phyloP scores from a whole-genome alignment of 163 green algal genomes.

The Volvox carteri region DNA sequence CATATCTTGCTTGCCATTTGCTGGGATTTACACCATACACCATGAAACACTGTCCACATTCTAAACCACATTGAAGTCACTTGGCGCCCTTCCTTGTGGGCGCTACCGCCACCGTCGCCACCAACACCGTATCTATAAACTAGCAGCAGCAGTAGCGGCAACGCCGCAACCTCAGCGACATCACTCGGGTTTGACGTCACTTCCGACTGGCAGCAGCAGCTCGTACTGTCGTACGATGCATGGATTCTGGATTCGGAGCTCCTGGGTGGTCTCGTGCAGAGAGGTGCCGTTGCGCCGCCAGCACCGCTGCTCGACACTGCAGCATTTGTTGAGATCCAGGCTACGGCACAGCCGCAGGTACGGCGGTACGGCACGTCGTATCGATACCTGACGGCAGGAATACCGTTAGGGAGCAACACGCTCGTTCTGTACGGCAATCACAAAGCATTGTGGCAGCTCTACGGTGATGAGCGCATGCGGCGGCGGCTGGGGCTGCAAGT shows the following conservation, averaged over 20 bases:
- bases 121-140: too few relatives aligned
- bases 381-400: not conserved
- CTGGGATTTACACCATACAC: not conserved
- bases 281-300: not conserved
- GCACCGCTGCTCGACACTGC: not conserved
- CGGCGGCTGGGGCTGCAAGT: not conserved
- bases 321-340: not conserved
- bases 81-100: not conserved
- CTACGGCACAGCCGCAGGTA: not conserved
- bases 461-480: constrained; percentile 12
- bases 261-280: not conserved
- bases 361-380: constrained; percentile 20
- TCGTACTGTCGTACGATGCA: constrained; percentile 19
- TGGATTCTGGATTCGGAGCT: constrained; percentile 51
- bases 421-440: constrained; percentile 20
- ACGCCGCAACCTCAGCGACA: too few relatives aligned
- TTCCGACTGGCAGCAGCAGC: not conserved
- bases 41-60: not conserved
- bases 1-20: not conserved
- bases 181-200: not conserved
- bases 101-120: not conserved
- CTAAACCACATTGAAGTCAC: not conserved
- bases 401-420: constrained; percentile 15
- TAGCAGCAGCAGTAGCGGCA: too few relatives aligned
- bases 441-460: not conserved